phyloP scores from a whole-genome alignment of 305 asterid genomes.

The Plantago coronopus region DNA sequence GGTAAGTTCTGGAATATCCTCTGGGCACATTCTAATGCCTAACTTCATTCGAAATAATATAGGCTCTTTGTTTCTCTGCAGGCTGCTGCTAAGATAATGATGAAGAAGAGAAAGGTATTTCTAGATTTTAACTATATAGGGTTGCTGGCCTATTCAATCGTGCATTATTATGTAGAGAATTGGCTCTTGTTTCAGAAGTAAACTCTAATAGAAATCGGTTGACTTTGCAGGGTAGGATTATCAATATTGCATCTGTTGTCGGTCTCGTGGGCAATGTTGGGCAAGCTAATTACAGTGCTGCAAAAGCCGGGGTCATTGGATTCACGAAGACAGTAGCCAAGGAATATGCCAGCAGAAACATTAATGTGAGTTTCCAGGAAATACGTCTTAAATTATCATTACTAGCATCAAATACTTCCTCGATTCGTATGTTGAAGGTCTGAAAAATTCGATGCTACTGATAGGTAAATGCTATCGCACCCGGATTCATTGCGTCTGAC shows the following conservation, averaged over 20 bases:
- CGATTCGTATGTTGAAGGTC: constrained; percentile 15
- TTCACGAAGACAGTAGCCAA: constrained; percentile 89
- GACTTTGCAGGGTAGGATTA: constrained; percentile 78
- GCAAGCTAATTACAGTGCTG: constrained; percentile 96
- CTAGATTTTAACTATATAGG: neutral
- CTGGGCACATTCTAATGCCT: constrained; percentile 7
- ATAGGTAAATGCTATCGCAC: constrained; percentile 93
- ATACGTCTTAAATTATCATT: constrained; percentile 4
- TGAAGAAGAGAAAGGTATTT: constrained; percentile 90
- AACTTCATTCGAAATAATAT: constrained; percentile 18
- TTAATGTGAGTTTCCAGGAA: constrained; percentile 47
- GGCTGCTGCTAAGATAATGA: constrained; percentile 96
- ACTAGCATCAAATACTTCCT: constrained; percentile 4
- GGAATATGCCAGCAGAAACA: constrained; percentile 89
- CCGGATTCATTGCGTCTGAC: constrained; percentile 92
- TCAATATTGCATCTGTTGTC: constrained; percentile 87
- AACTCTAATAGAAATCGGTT: constrained; percentile 16
- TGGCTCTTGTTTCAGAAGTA: neutral
- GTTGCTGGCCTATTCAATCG: constrained; percentile 2
- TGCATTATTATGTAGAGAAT: constrained; percentile 5
- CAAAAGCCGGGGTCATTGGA: constrained; percentile 97
- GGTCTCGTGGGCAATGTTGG: constrained; percentile 96
- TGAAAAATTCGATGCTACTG: constrained; percentile 18
- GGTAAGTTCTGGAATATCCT: constrained; percentile 33
- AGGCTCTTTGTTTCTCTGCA: constrained; percentile 34